Percentiles rank a stretch among this genome's conserved stretches.
phyloP scores from a whole-genome alignment of 768 basidiomycete genomes.

The Suillus luteus region DNA sequence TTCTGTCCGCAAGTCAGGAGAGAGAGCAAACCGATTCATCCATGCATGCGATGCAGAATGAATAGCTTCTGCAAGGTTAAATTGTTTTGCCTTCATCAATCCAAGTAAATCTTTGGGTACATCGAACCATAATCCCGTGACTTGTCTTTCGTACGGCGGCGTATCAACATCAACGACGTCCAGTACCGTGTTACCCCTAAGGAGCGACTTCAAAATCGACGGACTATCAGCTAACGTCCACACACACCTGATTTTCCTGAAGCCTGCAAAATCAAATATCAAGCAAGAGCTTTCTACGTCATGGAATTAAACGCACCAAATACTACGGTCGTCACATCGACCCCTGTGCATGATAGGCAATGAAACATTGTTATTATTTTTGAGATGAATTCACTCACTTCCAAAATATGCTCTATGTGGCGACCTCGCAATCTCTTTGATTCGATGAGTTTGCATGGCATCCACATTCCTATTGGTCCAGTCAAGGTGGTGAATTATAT shows the following conservation, averaged over 20 bases:
- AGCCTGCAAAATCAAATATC: conserved; percentile 49
- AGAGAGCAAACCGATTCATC: conserved; percentile 72
- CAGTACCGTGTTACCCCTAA: conserved; percentile 62
- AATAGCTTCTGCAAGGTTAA: conserved; percentile 77
- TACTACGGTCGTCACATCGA: conserved; percentile 67
- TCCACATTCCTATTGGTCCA: conserved; percentile 62
- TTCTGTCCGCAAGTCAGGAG: conserved; percentile 74
- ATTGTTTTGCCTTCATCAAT: conserved; percentile 52
- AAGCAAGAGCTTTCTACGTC: background rate
- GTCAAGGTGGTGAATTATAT: background rate
- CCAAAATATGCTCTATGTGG: conserved; percentile 69
- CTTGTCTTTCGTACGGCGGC: conserved; percentile 72
- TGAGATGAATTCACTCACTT: conserved; percentile 43
- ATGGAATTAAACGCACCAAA: conserved; percentile 55
- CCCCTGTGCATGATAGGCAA: conserved; percentile 39
- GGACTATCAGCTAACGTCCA: background rate
- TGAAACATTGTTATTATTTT: background rate
- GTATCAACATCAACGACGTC: conserved; percentile 80
- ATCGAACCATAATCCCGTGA: conserved; percentile 81
- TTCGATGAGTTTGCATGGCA: conserved; percentile 73
- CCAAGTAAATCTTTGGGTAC: conserved; percentile 55
- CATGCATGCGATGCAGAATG: conserved; percentile 86
- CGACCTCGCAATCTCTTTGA: conserved; percentile 62
- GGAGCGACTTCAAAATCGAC: conserved; percentile 8
- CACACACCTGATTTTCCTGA: conserved; percentile 72